Evolutionary conservation across 2,329 filamentous ascomycete species (phyloP).

Genomic region (Aspergillus bombycis): DNA sequence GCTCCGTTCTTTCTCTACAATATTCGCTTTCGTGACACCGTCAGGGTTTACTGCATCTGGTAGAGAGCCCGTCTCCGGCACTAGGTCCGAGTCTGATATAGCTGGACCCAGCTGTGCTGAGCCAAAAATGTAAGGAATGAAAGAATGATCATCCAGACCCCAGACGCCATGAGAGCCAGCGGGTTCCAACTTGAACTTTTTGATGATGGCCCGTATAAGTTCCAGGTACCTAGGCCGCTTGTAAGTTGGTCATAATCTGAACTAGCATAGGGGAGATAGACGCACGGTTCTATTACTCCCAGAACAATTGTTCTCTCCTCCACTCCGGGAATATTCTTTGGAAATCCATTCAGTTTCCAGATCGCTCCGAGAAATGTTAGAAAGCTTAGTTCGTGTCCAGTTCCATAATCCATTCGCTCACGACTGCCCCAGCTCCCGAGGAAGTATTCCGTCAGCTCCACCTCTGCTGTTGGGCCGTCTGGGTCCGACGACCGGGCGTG

Average conservation of each 20-base stretch:
- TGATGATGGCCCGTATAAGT: conserved; percentile 79
- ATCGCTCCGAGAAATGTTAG: conserved; percentile 85
- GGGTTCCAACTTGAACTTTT: conserved; percentile 90
- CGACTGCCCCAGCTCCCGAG: conserved; percentile 84
- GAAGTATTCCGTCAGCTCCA: conserved; percentile 78
- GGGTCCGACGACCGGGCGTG: conserved; percentile 30
- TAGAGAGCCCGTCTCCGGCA: conserved; percentile 79
- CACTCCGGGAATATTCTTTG: conserved; percentile 55
- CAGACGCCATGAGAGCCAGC: conserved; percentile 96
- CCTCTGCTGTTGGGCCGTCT: conserved; percentile 53
- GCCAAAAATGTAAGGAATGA: conserved; percentile 91
- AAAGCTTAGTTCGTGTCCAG: conserved; percentile 94
- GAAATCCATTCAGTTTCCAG: conserved; percentile 87
- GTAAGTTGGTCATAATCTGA: conserved; percentile 9
- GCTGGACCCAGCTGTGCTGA: conserved; percentile 85
- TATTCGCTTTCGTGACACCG: conserved; percentile 66
- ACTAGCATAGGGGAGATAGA: conserved; percentile 24
- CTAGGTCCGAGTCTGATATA: conserved; percentile 64
- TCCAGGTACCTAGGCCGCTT: conserved; percentile 66
- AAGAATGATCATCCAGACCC: conserved; percentile 97
- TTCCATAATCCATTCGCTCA: conserved; percentile 91
- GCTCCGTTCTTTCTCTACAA: conserved; percentile 67
- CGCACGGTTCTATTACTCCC: conserved; percentile 79
- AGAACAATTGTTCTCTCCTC: conserved; percentile 80
- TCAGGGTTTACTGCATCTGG: conserved; percentile 70